Evolutionary conservation across 768 basidiomycete genomes (phyloP).

Genomic region (Kondoa subrosea): DNA sequence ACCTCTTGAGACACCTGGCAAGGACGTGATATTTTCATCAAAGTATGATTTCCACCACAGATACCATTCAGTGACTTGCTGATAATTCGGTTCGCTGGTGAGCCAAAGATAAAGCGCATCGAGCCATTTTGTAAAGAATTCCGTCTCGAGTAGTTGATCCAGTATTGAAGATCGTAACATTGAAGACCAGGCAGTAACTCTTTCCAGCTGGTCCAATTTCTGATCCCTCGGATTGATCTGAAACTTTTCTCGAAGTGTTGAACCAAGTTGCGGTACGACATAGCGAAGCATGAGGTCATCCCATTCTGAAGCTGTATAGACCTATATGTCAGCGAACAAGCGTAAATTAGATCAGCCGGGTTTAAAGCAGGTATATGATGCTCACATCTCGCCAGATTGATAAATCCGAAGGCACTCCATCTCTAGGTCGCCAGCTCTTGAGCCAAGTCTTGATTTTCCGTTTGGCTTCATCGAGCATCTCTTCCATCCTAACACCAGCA

Average conservation of each 20-base stretch:
- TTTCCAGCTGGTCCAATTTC: conserved; percentile 61
- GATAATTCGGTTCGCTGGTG: conserved; percentile 65
- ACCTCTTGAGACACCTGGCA: conserved; percentile 53
- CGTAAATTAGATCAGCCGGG: conserved; percentile 33
- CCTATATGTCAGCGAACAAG: conserved; percentile 36
- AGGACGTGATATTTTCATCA: conserved; percentile 49
- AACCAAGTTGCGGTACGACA: conserved; percentile 76
- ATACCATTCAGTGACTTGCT: conserved; percentile 80
- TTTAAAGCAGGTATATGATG: conserved; percentile 11
- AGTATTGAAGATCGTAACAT: conserved; percentile 61
- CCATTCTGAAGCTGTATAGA: conserved; percentile 47
- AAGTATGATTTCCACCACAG: conserved; percentile 68
- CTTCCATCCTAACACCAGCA: conserved; percentile 57
- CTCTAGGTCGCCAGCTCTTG: conserved; percentile 53
- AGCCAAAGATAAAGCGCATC: conserved; percentile 84
- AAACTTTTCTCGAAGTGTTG: conserved; percentile 58
- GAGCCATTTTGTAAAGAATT: conserved; percentile 96
- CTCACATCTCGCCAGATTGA: conserved; percentile 63
- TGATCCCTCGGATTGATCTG: conserved; percentile 78
- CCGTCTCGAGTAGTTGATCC: conserved; percentile 65
- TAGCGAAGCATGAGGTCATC: conserved; percentile 77
- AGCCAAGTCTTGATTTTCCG: conserved; percentile 67
- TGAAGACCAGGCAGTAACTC: conserved; percentile 58
- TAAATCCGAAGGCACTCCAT: conserved; percentile 60
- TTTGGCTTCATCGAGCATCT: conserved; percentile 67